These are phyloP conservation scores for Ceratocystis colombiana DNA, from an alignment of 2,329 filamentous ascomycete genomes.

Conservation along the genomic window DNA sequence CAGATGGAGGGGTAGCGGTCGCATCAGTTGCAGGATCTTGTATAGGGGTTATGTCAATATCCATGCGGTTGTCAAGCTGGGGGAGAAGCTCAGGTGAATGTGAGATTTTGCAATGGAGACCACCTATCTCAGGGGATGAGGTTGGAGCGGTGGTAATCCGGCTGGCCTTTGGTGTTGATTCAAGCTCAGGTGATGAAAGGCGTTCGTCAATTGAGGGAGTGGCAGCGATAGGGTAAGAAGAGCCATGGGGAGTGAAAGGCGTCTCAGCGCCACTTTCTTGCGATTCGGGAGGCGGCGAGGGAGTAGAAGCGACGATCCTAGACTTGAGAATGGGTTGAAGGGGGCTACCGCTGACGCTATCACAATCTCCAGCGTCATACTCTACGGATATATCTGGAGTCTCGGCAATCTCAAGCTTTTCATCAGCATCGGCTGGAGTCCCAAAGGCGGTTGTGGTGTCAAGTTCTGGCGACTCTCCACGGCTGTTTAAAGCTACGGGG, in stretches of 20 bases:
- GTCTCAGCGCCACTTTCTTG: background rate
- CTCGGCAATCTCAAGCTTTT: slow-evolving; percentile 11
- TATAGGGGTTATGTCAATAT: background rate
- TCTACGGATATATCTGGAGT: slow-evolving; percentile 1
- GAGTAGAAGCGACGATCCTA: background rate
- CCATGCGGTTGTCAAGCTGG: background rate
- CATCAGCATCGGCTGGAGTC: background rate
- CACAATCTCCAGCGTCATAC: background rate
- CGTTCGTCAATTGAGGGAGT: background rate
- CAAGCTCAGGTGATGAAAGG: slow-evolving; percentile 10
- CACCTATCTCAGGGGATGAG: slow-evolving; percentile 17
- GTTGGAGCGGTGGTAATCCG: background rate
- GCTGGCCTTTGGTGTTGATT: slow-evolving; percentile 7
- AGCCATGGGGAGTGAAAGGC: background rate
- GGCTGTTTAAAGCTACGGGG: background rate
- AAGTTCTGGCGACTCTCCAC: slow-evolving; percentile 11
- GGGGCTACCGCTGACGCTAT: background rate
- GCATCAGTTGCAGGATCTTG: background rate
- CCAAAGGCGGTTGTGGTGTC: background rate
- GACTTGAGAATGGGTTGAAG: background rate
- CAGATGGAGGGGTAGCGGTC: slow-evolving; percentile 12
- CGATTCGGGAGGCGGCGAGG: background rate
- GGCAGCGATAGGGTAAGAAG: background rate
- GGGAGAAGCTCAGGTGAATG: background rate
- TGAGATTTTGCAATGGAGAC: background rate